Percentiles rank a stretch among this genome's conserved stretches.
Evolutionary conservation across 1,284 basidiomycete genomes (phyloP).

Genomic region (Sphaerobolus stellatus): DNA sequence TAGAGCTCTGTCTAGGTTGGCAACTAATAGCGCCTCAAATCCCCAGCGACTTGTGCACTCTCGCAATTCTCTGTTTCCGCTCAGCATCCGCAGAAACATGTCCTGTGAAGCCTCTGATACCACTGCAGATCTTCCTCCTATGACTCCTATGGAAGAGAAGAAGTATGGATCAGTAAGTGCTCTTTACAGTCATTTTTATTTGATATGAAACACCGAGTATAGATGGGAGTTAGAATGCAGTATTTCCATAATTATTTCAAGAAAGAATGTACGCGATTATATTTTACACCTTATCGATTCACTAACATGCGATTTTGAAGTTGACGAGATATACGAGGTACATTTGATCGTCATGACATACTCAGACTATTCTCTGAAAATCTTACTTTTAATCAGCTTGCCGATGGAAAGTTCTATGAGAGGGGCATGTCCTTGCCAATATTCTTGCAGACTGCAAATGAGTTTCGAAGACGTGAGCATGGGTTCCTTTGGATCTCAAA

Average conservation of each 20-base stretch:
- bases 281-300: neutral
- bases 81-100: too few relatives aligned
- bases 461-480: constrained; percentile 4
- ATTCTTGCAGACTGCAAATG: neutral
- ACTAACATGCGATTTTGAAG: neutral
- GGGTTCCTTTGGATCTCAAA: neutral
- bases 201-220: neutral
- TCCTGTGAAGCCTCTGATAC: too few relatives aligned
- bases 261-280: constrained; percentile 3
- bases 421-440: constrained; percentile 3
- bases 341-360: neutral
- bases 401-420: constrained; percentile 7
- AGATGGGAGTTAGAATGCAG: constrained; percentile 6
- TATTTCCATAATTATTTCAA: constrained; percentile 10
- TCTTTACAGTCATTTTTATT: neutral
- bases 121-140: neutral
- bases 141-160: neutral
- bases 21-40: too few relatives aligned
- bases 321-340: constrained; percentile 10
- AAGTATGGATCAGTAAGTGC: neutral
- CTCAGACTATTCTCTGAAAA: neutral
- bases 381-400: neutral
- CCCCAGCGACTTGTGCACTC: too few relatives aligned
- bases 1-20: too few relatives aligned
- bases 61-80: too few relatives aligned